Percentiles rank a stretch among this genome's conserved stretches.
Conservation (phyloP, 768 basidiomycete genomes). For the Termitomyces bulborhizus region DNA sequence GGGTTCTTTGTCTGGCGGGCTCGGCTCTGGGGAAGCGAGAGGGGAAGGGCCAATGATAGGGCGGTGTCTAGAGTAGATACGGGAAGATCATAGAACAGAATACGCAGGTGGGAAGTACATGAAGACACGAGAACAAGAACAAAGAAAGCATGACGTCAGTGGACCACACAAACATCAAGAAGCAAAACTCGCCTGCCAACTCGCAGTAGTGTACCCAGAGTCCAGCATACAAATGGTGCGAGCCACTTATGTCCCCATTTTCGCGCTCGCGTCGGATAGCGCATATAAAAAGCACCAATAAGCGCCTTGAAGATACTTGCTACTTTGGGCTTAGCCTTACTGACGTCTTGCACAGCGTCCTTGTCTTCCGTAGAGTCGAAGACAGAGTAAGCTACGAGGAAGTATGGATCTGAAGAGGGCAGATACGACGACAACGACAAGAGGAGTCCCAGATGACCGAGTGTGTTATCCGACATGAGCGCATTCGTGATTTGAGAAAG, state of each 20-base stretch:
- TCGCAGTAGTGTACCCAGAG: background rate
- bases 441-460: constrained; percentile 16
- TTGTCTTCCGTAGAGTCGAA: background rate
- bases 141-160: background rate
- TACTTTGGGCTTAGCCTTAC: background rate
- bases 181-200: background rate
- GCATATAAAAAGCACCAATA: constrained; percentile 2
- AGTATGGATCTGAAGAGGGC: constrained; percentile 8
- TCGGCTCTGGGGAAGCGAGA: background rate
- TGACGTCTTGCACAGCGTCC: background rate
- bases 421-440: constrained; percentile 18
- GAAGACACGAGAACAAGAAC: background rate
- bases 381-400: background rate
- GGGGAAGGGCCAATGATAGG: background rate
- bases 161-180: background rate
- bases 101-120: background rate
- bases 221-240: constrained; percentile 5
- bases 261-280: constrained; percentile 2
- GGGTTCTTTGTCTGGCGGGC: background rate
- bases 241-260: constrained; percentile 7
- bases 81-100: background rate
- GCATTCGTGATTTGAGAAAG: constrained; percentile 16
- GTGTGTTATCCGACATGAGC: constrained; percentile 9
- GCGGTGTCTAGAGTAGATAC: background rate
- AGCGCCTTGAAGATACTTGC: constrained; percentile 4